Conservation (phyloP, 352 stramenopile genomes). For the Phytophthora quininea region DNA sequence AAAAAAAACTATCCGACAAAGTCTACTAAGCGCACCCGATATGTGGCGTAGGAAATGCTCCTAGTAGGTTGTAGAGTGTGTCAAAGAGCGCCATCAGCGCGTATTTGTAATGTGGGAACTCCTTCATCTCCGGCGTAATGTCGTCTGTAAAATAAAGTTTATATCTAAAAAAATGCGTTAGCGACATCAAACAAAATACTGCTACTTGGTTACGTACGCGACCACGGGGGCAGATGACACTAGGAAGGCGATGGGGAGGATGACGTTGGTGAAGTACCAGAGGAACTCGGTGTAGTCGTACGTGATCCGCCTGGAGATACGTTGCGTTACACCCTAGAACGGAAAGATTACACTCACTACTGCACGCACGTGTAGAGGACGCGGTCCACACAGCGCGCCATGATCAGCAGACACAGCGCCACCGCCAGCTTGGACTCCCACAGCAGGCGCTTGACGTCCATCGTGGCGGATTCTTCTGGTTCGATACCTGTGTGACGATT, state of each 20-base stretch:
- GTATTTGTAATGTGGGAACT: slow-evolving; percentile 89
- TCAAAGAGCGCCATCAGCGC: slow-evolving; percentile 87
- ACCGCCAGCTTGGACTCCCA: slow-evolving; percentile 88
- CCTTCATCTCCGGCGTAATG: slow-evolving; percentile 83
- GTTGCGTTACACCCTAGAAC: neutral
- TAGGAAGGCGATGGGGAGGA: slow-evolving; percentile 79
- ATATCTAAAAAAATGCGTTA: slow-evolving; percentile 43
- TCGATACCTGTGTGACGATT: slow-evolving; percentile 17
- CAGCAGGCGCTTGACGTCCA: slow-evolving; percentile 76
- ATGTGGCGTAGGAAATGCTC: slow-evolving; percentile 83
- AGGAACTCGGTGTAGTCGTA: slow-evolving; percentile 89
- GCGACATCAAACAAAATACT: neutral
- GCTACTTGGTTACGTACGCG: slow-evolving; percentile 39
- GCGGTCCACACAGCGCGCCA: slow-evolving; percentile 81
- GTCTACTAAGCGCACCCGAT: slow-evolving; percentile 59
- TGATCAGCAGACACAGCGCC: slow-evolving; percentile 78
- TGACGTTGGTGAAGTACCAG: slow-evolving; percentile 89
- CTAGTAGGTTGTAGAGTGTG: slow-evolving; percentile 82
- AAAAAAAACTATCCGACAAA: neutral
- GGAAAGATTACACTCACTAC: too few species aligned
- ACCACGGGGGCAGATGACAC: slow-evolving; percentile 80
- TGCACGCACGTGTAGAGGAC: slow-evolving; percentile 84
- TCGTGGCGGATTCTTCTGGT: slow-evolving; percentile 17
- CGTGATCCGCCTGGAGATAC: slow-evolving; percentile 65
- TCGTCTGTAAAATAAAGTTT: slow-evolving; percentile 89